phyloP scores from a whole-genome alignment of 352 stramenopile species.

The Phytopythium kandeliae region DNA sequence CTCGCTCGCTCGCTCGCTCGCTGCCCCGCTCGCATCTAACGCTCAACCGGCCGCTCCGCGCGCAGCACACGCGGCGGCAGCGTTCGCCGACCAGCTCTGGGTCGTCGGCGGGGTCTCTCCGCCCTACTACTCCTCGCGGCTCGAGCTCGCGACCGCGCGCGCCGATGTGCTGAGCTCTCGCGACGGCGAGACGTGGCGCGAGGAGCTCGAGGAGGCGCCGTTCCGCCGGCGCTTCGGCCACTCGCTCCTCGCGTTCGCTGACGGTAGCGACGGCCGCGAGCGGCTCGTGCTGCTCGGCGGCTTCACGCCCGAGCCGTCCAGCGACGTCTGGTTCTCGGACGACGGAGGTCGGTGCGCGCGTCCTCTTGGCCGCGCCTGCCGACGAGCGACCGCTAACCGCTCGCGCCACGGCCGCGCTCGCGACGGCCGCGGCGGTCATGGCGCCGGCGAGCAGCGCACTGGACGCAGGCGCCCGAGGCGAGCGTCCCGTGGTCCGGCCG shows the following conservation, averaged over 20 bases:
- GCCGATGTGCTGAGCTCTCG: constrained; percentile 58
- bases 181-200: constrained; percentile 54
- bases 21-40: background rate
- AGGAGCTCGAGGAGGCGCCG: constrained; percentile 65
- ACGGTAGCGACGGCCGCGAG: constrained; percentile 40
- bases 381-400: too few species aligned
- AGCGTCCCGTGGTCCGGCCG: constrained; percentile 50
- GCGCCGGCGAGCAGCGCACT: constrained; percentile 21
- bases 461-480: constrained; percentile 24
- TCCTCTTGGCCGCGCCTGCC: too few species aligned
- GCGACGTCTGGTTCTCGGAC: constrained; percentile 63
- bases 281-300: constrained; percentile 56
- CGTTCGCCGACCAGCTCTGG: constrained; percentile 59
- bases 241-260: constrained; percentile 53
- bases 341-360: constrained; percentile 63
- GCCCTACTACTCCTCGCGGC: constrained; percentile 66
- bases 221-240: constrained; percentile 75
- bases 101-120: constrained; percentile 69
- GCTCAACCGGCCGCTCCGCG: background rate
- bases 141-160: constrained; percentile 60
- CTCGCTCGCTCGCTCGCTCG: too few species aligned
- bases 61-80: constrained; percentile 58
- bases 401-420: too few species aligned
- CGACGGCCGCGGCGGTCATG: too few species aligned
- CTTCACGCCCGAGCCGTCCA: constrained; percentile 71